phyloP scores from a whole-genome alignment of 202 grass and related monocot genomes.

The Hordeum pubiflorum region DNA sequence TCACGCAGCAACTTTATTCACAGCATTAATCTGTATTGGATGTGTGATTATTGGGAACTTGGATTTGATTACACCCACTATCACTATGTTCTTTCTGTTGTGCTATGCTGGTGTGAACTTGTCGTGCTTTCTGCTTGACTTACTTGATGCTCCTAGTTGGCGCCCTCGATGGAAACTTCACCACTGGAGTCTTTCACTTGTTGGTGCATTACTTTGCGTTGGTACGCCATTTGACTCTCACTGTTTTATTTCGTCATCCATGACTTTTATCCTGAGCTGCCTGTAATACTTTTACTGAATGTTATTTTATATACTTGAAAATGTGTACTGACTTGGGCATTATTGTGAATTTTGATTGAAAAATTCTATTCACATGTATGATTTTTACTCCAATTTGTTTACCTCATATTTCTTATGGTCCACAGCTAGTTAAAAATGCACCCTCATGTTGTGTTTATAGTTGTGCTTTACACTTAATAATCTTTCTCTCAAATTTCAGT shows the following conservation, averaged over 20 bases:
- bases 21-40: conserved; percentile 72
- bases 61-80: conserved; percentile 95
- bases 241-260: background rate
- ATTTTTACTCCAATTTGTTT: background rate
- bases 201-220: conserved; percentile 84
- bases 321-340: background rate
- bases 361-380: background rate
- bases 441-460: background rate
- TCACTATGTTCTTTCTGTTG: conserved; percentile 98
- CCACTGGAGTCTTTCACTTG: conserved; percentile 96
- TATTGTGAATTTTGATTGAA: background rate
- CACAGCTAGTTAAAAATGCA: conserved; percentile 1
- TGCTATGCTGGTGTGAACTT: conserved; percentile 97
- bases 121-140: conserved; percentile 91
- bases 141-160: conserved; percentile 99
- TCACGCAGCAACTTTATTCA: conserved; percentile 80
- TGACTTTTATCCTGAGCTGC: background rate
- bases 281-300: background rate
- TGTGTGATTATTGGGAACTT: conserved; percentile 96
- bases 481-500: conserved; percentile 51
- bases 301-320: background rate
- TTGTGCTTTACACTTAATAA: conserved; percentile 15
- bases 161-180: conserved; percentile 98
- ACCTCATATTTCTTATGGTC: background rate
- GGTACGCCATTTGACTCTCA: conserved; percentile 46